A percentile compares a stretch with the other conserved stretches of the same genome.
phyloP scores from a whole-genome alignment of 2,329 filamentous ascomycete genomes.

The Truncatella angustata region DNA sequence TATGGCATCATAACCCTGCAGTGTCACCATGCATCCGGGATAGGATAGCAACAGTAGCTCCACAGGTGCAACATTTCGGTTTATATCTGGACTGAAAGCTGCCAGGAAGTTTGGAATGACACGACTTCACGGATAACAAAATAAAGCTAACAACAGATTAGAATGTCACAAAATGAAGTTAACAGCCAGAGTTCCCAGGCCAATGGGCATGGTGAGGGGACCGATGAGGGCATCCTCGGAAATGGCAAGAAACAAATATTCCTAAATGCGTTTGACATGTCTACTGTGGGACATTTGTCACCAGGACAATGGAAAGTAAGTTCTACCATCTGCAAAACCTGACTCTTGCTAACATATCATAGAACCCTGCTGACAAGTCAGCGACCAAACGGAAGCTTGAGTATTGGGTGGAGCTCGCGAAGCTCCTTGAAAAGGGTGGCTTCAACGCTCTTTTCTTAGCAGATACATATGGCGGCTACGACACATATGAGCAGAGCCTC shows the following conservation, averaged over 20 bases:
- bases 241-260: slow-evolving; percentile 52
- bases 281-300: slow-evolving; percentile 61
- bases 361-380: slow-evolving; percentile 61
- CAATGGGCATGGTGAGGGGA: neutral
- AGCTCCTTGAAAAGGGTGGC: slow-evolving; percentile 58
- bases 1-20: neutral
- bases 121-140: too few relatives aligned
- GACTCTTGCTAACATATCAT: neutral
- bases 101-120: too few relatives aligned
- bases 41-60: too few relatives aligned
- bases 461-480: slow-evolving; percentile 63
- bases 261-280: slow-evolving; percentile 67
- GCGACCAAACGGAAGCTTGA: slow-evolving; percentile 57
- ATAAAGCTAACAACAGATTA: neutral
- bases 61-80: neutral
- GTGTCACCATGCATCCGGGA: neutral
- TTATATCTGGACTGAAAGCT: too few relatives aligned
- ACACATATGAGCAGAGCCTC: slow-evolving; percentile 58
- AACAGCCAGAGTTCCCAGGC: neutral
- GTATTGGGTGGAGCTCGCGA: slow-evolving; percentile 65
- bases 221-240: neutral
- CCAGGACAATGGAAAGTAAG: slow-evolving; percentile 66
- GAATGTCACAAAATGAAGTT: neutral
- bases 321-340: neutral
- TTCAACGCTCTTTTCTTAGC: slow-evolving; percentile 67